A percentile compares a stretch with the other conserved stretches of the same genome.
Conservation (phyloP, 768 basidiomycete species). For the Tylopilus plumbeoviolaceoides region DNA sequence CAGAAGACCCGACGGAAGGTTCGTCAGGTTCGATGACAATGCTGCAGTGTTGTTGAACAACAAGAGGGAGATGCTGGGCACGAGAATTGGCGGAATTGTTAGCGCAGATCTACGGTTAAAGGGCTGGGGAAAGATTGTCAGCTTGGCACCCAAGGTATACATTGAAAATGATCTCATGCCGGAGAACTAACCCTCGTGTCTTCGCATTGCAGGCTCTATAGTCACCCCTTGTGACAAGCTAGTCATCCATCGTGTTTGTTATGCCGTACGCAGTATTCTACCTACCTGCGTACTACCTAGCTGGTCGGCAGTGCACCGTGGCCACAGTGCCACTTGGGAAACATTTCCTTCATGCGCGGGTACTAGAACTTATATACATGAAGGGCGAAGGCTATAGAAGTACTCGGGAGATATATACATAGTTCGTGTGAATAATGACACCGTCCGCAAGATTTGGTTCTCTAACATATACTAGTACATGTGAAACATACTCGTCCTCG, state of each 20-base stretch:
- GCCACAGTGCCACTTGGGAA: too few species aligned
- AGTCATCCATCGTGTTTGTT: neutral
- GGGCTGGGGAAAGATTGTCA: constrained; percentile 93
- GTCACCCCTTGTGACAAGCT: neutral
- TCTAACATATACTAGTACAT: too few species aligned
- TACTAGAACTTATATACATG: neutral
- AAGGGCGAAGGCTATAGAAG: neutral
- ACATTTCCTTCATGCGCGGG: too few species aligned
- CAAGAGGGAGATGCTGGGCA: constrained; percentile 94
- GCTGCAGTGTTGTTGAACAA: constrained; percentile 92
- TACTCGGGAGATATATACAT: too few species aligned
- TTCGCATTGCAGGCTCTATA: constrained; percentile 16
- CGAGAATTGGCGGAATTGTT: constrained; percentile 90
- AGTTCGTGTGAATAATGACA: too few species aligned
- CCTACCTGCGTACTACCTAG: too few species aligned
- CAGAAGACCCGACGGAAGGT: constrained; percentile 81
- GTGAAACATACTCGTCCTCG: neutral
- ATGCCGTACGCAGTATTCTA: neutral
- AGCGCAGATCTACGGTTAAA: constrained; percentile 86
- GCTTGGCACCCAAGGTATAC: constrained; percentile 82
- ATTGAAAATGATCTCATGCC: neutral
- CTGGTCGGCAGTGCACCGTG: neutral
- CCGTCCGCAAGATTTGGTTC: too few species aligned
- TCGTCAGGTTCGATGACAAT: constrained; percentile 93
- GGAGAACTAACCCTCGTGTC: neutral